These are phyloP conservation scores for Triticum monococcum DNA, from an alignment of 176 grass and related monocot species.

Conservation along the genomic window DNA sequence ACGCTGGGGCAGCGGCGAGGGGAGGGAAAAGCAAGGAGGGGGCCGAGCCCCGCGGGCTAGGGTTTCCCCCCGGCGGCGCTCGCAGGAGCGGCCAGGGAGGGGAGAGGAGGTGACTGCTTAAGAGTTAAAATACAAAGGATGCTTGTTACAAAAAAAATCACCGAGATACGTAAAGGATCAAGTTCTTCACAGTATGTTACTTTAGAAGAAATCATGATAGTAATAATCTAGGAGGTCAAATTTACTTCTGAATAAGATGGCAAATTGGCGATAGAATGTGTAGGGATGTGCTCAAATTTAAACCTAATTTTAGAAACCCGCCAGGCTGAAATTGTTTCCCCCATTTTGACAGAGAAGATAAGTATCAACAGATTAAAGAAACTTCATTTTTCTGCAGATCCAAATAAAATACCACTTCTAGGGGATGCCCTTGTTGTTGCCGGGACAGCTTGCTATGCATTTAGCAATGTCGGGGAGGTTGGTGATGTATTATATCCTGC, in stretches of 20 bases:
- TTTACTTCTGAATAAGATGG: constrained; percentile 6
- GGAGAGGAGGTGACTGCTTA: too few relatives aligned
- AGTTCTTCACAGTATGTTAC: neutral
- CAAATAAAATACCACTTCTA: constrained; percentile 56
- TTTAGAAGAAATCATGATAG: neutral
- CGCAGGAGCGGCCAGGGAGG: too few relatives aligned
- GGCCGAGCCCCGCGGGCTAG: too few relatives aligned
- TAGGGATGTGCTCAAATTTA: neutral
- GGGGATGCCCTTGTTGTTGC: constrained; percentile 71
- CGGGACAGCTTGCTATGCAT: constrained; percentile 62
- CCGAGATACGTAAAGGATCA: neutral
- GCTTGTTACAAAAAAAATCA: too few relatives aligned
- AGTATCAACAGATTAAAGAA: neutral
- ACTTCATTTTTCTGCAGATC: constrained; percentile 37
- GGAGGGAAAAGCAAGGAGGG: too few relatives aligned
- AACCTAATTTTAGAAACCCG: neutral
- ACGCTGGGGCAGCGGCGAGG: too few relatives aligned
- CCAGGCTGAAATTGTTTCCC: neutral
- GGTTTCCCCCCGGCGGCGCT: too few relatives aligned
- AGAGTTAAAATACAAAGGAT: too few relatives aligned
- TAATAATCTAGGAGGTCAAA: neutral
- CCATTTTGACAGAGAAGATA: neutral
- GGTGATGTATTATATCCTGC: constrained; percentile 16
- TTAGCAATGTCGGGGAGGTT: constrained; percentile 77
- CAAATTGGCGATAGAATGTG: neutral